Evolutionary conservation across 116 monocot species (phyloP), one percentile per base, ranked within the genome.

Genomic region (Dioscorea cayenensis): DNA sequence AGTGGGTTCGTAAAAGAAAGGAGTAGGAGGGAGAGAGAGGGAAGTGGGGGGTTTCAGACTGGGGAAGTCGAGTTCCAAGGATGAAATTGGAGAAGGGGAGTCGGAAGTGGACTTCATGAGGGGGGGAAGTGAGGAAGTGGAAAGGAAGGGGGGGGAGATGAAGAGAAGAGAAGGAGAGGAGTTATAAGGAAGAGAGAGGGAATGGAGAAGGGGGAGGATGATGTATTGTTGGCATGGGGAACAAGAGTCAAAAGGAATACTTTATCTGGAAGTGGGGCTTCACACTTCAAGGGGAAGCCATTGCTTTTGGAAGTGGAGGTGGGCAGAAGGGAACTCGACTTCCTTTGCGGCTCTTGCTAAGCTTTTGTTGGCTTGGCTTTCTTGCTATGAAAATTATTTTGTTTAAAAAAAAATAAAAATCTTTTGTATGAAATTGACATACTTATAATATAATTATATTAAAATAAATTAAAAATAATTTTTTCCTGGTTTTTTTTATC

Each of bases 1-100:
- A 20, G 90, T 90, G 17, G 86, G 86, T 49, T 90, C 90, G 80
- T 87, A 83, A 75, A 70, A 66, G 35, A 74, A 13, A 2, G 63
- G 2, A 23, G 43, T 35, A 25, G 63, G 4, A 23, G 43, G 51
- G 36, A 3, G 25, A 14, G 75, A 6, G 17, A 48, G 43, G 13
- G 63, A 68, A 49, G 10, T 60, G 63, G 61, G 28, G 11, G 35
- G 16, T 62, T 76, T 81, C 9, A 71, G 38, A 62, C 66, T 49
- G 67, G 74, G 49, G 52, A 73, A 64, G 64, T 51, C 29, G 51
- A 73, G 28, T 18, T 32, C 60, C 58, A 21, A 52, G 10, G 17
- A 22, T 20, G 37, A 2, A 32, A 5, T 20, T 60, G n/a, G 55
- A 20, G 49, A 0, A 7, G 81, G 69, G 50, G 72, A 73, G 51